These are phyloP conservation scores for Ophiostoma sp. DNA, from an alignment of 2,329 filamentous ascomycete species.

Conservation along the genomic window DNA sequence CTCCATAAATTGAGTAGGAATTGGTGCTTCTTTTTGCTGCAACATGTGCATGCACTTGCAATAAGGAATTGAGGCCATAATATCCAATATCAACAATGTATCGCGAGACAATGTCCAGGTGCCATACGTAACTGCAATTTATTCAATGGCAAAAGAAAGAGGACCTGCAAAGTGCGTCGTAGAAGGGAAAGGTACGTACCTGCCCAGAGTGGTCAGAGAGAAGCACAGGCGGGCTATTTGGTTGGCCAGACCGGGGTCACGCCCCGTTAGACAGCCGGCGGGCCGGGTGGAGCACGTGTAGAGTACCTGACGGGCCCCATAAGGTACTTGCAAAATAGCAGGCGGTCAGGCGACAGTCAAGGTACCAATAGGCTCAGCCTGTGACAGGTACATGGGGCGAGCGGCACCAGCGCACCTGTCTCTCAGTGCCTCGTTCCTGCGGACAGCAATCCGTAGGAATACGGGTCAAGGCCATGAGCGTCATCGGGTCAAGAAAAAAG, in stretches of 20 bases:
- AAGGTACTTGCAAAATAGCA: background rate
- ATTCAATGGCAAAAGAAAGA: background rate
- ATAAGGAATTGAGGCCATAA: background rate
- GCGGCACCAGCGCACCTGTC: conserved; percentile 19
- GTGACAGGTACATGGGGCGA: background rate
- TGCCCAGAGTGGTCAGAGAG: conserved; percentile 8
- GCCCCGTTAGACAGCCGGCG: conserved; percentile 29
- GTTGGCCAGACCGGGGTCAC: conserved; percentile 25
- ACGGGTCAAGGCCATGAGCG: background rate
- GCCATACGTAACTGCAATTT: background rate
- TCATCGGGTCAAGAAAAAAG: conserved; percentile 2
- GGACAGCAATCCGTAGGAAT: conserved; percentile 10
- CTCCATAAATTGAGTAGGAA: background rate
- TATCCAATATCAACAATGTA: background rate
- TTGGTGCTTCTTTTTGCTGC: background rate
- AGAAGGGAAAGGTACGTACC: conserved; percentile 7
- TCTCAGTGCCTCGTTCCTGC: conserved; percentile 17
- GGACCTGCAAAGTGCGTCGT: background rate
- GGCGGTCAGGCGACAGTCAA: background rate
- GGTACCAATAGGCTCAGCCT: conserved; percentile 1
- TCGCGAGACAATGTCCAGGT: background rate
- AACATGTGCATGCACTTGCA: background rate
- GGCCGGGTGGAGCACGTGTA: conserved; percentile 30
- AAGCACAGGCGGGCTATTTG: conserved; percentile 22
- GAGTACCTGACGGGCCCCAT: conserved; percentile 11